Conservation (phyloP, 257 asterid species). For the Solanum pennellii region DNA sequence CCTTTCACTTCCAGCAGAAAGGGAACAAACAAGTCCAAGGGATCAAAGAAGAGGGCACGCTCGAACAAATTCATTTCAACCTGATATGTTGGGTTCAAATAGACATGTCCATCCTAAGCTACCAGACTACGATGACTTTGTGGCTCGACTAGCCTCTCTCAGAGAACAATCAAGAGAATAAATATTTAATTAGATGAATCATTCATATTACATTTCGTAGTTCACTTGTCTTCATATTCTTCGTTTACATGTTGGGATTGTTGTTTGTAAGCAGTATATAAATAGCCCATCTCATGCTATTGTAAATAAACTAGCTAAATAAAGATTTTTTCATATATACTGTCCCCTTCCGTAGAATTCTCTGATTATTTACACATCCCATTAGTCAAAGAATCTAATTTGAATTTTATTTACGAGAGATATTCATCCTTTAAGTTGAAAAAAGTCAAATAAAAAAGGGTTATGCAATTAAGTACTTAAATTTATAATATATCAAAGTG, state of each 20-base stretch:
- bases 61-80: slow-evolving; percentile 48
- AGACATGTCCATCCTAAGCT: slow-evolving; percentile 65
- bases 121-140: slow-evolving; percentile 74
- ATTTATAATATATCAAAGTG: no score
- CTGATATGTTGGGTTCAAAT: slow-evolving; percentile 20
- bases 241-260: neutral
- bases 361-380: neutral
- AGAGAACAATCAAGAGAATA: neutral
- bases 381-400: neutral
- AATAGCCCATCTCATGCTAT: neutral
- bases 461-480: neutral
- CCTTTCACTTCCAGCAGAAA: slow-evolving; percentile 40
- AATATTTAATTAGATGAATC: neutral
- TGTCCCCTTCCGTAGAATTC: neutral
- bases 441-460: neutral
- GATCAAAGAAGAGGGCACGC: slow-evolving; percentile 24
- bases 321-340: neutral
- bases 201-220: neutral
- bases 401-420: no score
- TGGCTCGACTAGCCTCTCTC: slow-evolving; percentile 50
- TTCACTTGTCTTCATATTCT: neutral
- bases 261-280: neutral
- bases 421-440: no score
- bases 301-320: neutral
- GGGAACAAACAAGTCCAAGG: neutral